A percentile compares a stretch with the other conserved stretches of the same genome.
Conservation (phyloP, 169 alveolate species). For the Cryptosporidium ubiquitum region DNA sequence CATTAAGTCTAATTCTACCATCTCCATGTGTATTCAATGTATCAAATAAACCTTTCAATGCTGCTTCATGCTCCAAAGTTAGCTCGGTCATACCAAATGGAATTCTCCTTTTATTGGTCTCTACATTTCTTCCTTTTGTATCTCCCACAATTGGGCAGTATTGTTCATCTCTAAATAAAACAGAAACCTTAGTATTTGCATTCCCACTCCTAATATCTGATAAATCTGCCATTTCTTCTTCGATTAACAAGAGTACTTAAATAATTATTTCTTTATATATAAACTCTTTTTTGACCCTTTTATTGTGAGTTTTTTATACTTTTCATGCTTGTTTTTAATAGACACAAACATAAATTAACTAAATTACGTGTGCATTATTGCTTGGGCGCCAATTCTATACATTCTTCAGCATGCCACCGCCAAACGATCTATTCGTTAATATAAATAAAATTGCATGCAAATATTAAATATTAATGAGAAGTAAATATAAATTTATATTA, state of each 20-base stretch:
- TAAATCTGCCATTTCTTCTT: neutral
- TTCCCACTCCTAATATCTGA: neutral
- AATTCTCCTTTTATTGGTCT: slow-evolving; percentile 39
- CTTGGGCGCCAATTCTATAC: slow-evolving; percentile 14
- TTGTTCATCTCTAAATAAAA: slow-evolving; percentile 18
- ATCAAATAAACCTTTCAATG: slow-evolving; percentile 66
- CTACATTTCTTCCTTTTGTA: neutral
- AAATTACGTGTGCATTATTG: slow-evolving; percentile 27
- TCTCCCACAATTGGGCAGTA: slow-evolving; percentile 44
- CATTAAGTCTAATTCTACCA: slow-evolving; percentile 45
- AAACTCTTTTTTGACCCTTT: neutral
- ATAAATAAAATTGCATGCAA: neutral
- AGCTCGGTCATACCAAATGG: slow-evolving; percentile 68
- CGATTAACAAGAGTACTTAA: neutral
- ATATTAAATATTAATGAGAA: neutral
- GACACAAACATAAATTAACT: slow-evolving; percentile 29
- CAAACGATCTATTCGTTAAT: neutral
- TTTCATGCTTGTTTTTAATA: neutral
- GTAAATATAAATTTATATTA: neutral
- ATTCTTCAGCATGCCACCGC: slow-evolving; percentile 4
- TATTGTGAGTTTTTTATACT: slow-evolving; percentile 7
- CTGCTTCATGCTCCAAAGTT: slow-evolving; percentile 64
- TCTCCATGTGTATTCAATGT: slow-evolving; percentile 67
- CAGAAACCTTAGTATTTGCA: neutral
- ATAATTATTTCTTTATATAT: neutral